phyloP scores from a whole-genome alignment of 805 yeast genomes.

The Wickerhamiella hasegawae region DNA sequence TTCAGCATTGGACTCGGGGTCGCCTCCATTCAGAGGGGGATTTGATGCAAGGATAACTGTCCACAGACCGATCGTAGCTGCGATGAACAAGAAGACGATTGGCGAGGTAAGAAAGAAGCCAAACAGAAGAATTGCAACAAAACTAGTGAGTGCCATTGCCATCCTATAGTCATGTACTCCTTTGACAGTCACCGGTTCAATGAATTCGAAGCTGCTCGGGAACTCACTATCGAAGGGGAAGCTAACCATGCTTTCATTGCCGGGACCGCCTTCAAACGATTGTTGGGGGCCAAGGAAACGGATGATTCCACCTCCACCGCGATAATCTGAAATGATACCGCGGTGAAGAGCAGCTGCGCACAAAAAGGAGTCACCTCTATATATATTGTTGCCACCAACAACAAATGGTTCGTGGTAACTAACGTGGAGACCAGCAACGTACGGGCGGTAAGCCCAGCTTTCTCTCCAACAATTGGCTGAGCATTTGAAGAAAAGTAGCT shows the following conservation, averaged over 20 bases:
- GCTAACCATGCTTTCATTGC: conserved; percentile 36
- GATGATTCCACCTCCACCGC: conserved; percentile 66
- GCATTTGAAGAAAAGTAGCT: conserved; percentile 48
- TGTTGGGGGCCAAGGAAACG: conserved; percentile 38
- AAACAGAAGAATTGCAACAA: conserved; percentile 36
- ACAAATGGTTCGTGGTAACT: conserved; percentile 56
- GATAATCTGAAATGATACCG: conserved; percentile 53
- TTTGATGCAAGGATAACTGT: conserved; percentile 69
- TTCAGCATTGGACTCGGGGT: conserved; percentile 40
- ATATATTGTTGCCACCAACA: conserved; percentile 49
- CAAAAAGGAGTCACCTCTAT: conserved; percentile 76
- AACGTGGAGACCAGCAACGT: conserved; percentile 54
- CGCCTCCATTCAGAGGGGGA: conserved; percentile 33
- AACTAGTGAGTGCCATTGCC: conserved; percentile 37
- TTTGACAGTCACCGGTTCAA: conserved; percentile 23
- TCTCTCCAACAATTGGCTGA: conserved; percentile 78
- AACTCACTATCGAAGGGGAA: conserved; percentile 54
- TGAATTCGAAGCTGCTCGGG: conserved; percentile 57
- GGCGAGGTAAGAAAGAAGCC: conserved; percentile 34
- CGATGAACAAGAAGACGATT: conserved; percentile 44
- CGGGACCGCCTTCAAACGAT: conserved; percentile 32
- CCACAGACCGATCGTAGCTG: conserved; percentile 63
- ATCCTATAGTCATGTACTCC: conserved; percentile 62
- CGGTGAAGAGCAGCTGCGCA: conserved; percentile 87
- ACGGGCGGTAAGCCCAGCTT: conserved; percentile 57